Base-by-base conservation (phyloP, 345 rosid genomes). In the Moricandia arvensis region DNA sequence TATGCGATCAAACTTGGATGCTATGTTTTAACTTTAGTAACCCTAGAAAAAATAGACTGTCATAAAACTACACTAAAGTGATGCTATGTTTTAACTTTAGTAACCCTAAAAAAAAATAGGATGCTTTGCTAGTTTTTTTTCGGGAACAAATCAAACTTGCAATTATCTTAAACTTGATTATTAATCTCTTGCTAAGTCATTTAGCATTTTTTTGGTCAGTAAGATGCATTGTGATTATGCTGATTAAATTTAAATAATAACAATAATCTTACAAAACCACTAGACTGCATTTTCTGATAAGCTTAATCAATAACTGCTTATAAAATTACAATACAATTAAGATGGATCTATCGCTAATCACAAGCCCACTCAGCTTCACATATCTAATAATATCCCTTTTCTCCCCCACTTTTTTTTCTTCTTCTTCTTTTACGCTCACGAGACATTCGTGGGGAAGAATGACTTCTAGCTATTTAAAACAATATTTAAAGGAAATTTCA, bases 391-490 rank as follows among this genome's bases (percentile, higher is more conserved):
- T 21, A 63, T 17, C 73, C 33, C 41, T 43, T 68, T 57, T 24
- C 15, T 47, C 17, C 10, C 27, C 11, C 57, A n/a, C 6, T 0
- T 38, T 51, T 37, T 27, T 16, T 3, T 12, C 5, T 43, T 76
- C 55, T n/a, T n/a, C n/a, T 29, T 38, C 69, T 72, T 71, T 65
- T 71, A 29, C 8, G 73, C n/a, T 59, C 45, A 65, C 57, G 72
- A 77, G 76, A 77, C 76, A 77, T 59, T 77, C 76, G 76, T 77
- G 80, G 68, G 71, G 75, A 57, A 63, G 66, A 70, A 64, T 70
- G 80, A 77, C 81, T 77, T 77, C 27, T 66, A 13, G 9, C 29
- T 13, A 34, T 34, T 71, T 1, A 24, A 27, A 15, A 57, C 61
- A 55, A 72, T 77, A 59, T 47, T 71, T 70, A 66, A 71, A 76